Conservation (phyloP, 208 protist genomes). For the Leptomonas seymouri region DNA sequence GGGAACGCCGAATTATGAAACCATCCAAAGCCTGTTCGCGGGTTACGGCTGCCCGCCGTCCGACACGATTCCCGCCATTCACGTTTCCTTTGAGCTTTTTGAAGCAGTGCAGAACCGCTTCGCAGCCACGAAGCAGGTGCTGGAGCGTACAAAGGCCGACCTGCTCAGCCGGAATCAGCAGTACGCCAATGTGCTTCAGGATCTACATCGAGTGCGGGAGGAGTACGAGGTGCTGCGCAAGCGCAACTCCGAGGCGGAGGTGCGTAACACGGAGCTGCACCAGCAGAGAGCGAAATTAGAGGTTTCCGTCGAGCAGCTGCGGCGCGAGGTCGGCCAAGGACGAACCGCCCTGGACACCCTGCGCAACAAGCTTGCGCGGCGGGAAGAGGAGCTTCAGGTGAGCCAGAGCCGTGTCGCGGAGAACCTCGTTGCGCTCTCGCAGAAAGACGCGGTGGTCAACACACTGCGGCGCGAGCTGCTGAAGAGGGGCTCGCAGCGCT, state of each 20-base stretch:
- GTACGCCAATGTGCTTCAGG: conserved; percentile 52
- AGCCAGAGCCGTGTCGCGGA: conserved; percentile 75
- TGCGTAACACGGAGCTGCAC: conserved; percentile 67
- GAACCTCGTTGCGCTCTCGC: conserved; percentile 69
- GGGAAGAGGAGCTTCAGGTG: conserved; percentile 72
- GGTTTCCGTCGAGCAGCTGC: conserved; percentile 75
- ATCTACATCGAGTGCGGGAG: conserved; percentile 51
- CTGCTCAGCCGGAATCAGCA: conserved; percentile 74
- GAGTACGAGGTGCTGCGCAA: conserved; percentile 55
- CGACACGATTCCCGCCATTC: conserved; percentile 64
- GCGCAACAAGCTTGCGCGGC: conserved; percentile 55
- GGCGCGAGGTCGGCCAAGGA: conserved; percentile 51
- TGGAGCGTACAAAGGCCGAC: conserved; percentile 73
- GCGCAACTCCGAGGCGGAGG: conserved; percentile 59
- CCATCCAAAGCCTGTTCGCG: conserved; percentile 61
- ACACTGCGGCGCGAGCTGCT: conserved; percentile 73
- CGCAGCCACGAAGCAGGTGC: conserved; percentile 62
- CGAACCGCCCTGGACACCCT: conserved; percentile 56
- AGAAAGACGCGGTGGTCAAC: conserved; percentile 76
- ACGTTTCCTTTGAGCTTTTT: conserved; percentile 88
- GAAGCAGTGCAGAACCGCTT: conserved; percentile 86
- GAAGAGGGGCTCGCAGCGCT: conserved; percentile 35
- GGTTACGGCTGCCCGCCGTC: conserved; percentile 49
- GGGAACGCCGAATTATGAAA: conserved; percentile 64
- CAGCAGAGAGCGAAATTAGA: conserved; percentile 73